A percentile compares a stretch with the other conserved stretches of the same genome.
phyloP scores from a whole-genome alignment of 2,329 filamentous ascomycete species.

The Cordyceps cateniannulata region DNA sequence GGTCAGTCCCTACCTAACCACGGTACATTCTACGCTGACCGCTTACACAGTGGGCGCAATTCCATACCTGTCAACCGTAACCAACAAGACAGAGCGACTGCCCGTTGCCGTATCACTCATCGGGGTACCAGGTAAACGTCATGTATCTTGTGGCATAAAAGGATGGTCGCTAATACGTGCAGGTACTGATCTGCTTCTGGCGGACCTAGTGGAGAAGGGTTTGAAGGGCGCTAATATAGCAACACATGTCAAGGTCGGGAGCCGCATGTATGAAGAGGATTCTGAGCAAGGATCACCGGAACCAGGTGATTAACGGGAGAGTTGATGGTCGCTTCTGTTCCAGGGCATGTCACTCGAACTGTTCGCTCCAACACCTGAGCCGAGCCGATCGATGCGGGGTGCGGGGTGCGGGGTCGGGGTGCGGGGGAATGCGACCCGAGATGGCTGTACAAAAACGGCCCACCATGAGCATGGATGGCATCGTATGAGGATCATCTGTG shows the following conservation, averaged over 20 bases:
- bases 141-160: neutral
- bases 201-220: neutral
- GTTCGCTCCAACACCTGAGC: neutral
- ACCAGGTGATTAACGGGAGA: no score
- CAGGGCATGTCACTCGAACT: no score
- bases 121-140: neutral
- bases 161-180: neutral
- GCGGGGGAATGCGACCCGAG: no score
- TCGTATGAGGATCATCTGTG: no score
- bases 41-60: neutral
- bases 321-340: no score
- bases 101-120: neutral
- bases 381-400: neutral
- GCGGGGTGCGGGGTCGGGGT: neutral
- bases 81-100: neutral
- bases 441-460: no score
- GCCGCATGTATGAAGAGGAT: neutral
- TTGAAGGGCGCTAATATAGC: neutral
- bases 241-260: neutral
- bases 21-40: neutral
- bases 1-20: neutral
- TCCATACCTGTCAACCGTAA: neutral
- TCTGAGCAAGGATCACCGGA: no score
- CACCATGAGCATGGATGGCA: no score
- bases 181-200: neutral